A percentile compares a stretch with the other conserved stretches of the same genome.
These are phyloP conservation scores for Pleurotus eryngii DNA, from an alignment of 768 basidiomycete species.

Conservation along the genomic window DNA sequence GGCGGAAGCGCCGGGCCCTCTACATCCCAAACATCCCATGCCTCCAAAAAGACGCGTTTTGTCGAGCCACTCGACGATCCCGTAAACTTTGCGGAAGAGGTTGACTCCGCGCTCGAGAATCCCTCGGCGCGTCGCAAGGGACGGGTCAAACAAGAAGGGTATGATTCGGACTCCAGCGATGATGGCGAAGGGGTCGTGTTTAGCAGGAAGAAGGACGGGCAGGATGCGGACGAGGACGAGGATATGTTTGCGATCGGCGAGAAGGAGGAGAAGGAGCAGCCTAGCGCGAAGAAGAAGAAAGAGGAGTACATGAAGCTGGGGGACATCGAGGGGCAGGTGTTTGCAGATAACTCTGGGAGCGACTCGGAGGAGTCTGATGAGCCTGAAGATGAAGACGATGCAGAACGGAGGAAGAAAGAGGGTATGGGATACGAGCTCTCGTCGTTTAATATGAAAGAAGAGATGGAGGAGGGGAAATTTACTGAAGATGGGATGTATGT, in stretches of 20 bases:
- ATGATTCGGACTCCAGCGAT: constrained; percentile 92
- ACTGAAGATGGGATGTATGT: constrained; percentile 89
- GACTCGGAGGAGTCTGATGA: constrained; percentile 44
- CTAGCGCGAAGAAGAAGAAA: constrained; percentile 47
- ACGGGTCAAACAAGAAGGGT: constrained; percentile 79
- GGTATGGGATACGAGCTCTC: constrained; percentile 94
- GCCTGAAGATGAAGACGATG: constrained; percentile 77
- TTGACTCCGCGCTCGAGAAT: constrained; percentile 70
- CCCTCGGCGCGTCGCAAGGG: constrained; percentile 62
- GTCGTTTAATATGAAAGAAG: constrained; percentile 98
- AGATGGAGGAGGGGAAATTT: constrained; percentile 98
- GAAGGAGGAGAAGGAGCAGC: constrained; percentile 50
- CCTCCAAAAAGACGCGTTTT: constrained; percentile 74
- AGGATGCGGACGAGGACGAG: constrained; percentile 60
- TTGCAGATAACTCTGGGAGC: constrained; percentile 45
- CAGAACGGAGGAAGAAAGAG: constrained; percentile 67
- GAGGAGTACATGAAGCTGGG: constrained; percentile 80
- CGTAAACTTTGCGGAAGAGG: constrained; percentile 71
- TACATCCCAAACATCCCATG: constrained; percentile 23
- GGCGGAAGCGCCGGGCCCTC: constrained; percentile 29
- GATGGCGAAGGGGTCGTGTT: constrained; percentile 91
- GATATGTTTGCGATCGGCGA: constrained; percentile 80
- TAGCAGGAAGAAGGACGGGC: constrained; percentile 64
- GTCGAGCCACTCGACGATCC: constrained; percentile 76
- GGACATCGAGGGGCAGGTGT: constrained; percentile 98